Conservation (phyloP, 306 rosid genomes). For the Dryas octopetala region DNA sequence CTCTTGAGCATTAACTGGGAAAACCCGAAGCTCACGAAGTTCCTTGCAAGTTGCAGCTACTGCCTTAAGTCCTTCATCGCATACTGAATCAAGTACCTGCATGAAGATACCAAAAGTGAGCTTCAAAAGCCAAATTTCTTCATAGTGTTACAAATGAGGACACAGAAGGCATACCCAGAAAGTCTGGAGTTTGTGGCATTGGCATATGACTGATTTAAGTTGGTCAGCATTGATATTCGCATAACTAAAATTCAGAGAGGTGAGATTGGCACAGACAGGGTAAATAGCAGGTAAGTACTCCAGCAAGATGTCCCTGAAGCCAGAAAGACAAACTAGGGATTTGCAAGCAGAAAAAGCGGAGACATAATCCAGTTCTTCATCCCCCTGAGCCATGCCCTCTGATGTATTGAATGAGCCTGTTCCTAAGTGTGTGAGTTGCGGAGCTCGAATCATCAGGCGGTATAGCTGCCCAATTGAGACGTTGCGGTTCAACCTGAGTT, state of each 20-base stretch:
- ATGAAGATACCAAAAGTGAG: constrained; percentile 27
- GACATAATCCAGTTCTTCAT: constrained; percentile 58
- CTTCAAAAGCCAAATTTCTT: constrained; percentile 10
- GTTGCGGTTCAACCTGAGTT: constrained; percentile 56
- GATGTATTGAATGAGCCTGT: constrained; percentile 53
- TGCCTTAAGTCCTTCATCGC: constrained; percentile 86
- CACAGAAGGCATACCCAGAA: constrained; percentile 61
- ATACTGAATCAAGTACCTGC: constrained; percentile 74
- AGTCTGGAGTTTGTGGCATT: constrained; percentile 64
- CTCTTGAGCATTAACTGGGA: constrained; percentile 57
- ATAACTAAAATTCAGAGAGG: constrained; percentile 74
- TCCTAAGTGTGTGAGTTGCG: constrained; percentile 78
- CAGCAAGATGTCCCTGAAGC: constrained; percentile 61
- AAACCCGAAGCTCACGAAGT: constrained; percentile 75
- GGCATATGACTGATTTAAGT: constrained; percentile 54
- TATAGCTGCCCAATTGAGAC: constrained; percentile 59
- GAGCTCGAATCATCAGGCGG: constrained; percentile 59
- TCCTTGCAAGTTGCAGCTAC: constrained; percentile 83
- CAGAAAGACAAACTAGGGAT: constrained; percentile 82
- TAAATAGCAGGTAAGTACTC: constrained; percentile 58
- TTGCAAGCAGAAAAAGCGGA: constrained; percentile 72
- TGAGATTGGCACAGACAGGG: constrained; percentile 68
- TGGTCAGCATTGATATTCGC: constrained; percentile 58
- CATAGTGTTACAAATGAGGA: not conserved
- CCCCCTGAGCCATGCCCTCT: constrained; percentile 42